Conservation (phyloP, 1,284 basidiomycete species). For the Sanguinoderma infundibulare region DNA sequence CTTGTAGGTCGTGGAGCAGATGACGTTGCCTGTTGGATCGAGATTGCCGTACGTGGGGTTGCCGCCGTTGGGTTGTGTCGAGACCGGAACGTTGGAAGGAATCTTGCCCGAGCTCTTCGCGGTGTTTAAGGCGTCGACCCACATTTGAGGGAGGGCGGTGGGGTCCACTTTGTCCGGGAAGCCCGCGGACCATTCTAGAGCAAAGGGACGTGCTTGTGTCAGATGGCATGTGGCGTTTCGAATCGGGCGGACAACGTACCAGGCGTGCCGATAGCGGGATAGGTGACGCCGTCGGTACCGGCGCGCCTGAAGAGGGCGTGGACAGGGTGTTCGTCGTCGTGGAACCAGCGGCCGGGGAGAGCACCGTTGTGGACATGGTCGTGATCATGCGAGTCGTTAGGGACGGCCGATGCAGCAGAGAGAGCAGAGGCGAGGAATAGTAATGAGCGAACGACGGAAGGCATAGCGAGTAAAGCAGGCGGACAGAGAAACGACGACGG, state of each 20-base stretch:
- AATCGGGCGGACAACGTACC: conserved; percentile 41
- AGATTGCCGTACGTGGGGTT: conserved; percentile 61
- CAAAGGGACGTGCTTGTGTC: background rate
- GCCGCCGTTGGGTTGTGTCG: conserved; percentile 41
- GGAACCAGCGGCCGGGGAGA: conserved; percentile 60
- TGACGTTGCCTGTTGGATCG: conserved; percentile 52
- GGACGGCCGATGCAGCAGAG: conserved; percentile 9
- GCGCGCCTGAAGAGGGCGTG: conserved; percentile 60
- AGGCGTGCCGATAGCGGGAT: conserved; percentile 60
- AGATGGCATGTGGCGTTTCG: background rate
- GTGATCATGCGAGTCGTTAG: conserved; percentile 20
- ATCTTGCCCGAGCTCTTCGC: conserved; percentile 75
- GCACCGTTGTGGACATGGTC: conserved; percentile 15
- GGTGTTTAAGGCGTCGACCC: conserved; percentile 68
- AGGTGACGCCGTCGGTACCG: conserved; percentile 48
- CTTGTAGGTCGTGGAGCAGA: conserved; percentile 73
- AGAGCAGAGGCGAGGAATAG: conserved; percentile 19
- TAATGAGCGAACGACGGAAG: conserved; percentile 21
- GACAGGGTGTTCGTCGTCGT: conserved; percentile 57
- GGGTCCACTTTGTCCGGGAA: conserved; percentile 52
- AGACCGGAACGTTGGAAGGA: conserved; percentile 60
- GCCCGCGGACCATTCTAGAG: conserved; percentile 59
- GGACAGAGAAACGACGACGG: background rate
- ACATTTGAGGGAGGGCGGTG: conserved; percentile 54
- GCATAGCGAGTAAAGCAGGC: conserved; percentile 12